Conservation (phyloP, 352 stramenopile genomes). For the Globisporangium nunn region DNA sequence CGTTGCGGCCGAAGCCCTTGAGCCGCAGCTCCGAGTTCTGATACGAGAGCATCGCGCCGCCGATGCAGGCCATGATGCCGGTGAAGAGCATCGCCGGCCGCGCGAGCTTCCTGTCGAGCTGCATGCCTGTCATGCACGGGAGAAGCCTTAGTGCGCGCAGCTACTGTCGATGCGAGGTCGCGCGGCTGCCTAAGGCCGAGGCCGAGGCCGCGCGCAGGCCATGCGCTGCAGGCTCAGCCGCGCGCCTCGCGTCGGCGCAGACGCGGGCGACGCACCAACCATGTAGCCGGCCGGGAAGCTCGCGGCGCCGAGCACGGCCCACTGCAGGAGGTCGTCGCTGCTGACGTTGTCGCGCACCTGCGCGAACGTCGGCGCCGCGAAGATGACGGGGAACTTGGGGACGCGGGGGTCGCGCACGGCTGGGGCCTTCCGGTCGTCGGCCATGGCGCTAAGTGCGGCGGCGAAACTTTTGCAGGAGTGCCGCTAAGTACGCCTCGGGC, state of each 20-base stretch:
- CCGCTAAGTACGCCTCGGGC: too few species aligned
- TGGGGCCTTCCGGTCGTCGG: constrained; percentile 25
- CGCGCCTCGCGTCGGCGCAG: not conserved
- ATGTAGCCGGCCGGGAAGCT: constrained; percentile 73
- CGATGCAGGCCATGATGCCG: constrained; percentile 55
- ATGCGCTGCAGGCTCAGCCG: not conserved
- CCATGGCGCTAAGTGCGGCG: not conserved
- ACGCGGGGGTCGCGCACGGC: constrained; percentile 51
- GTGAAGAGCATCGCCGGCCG: constrained; percentile 72
- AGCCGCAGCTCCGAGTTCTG: constrained; percentile 78
- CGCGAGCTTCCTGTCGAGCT: constrained; percentile 55
- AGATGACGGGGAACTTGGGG: constrained; percentile 65
- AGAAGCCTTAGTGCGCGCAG: too few species aligned
- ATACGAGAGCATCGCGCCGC: constrained; percentile 54
- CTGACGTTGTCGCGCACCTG: constrained; percentile 57
- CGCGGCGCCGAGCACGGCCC: constrained; percentile 25
- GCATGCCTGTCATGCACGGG: constrained; percentile 22
- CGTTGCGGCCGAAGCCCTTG: constrained; percentile 69
- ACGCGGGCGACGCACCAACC: constrained; percentile 30
- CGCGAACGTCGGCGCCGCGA: constrained; percentile 43
- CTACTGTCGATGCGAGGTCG: too few species aligned
- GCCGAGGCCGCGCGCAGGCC: too few species aligned
- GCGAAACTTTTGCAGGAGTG: too few species aligned
- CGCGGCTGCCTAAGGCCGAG: too few species aligned
- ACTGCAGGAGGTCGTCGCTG: constrained; percentile 37